phyloP scores from a whole-genome alignment of 2,329 filamentous ascomycete genomes.

The Boeremia lycopersici region DNA sequence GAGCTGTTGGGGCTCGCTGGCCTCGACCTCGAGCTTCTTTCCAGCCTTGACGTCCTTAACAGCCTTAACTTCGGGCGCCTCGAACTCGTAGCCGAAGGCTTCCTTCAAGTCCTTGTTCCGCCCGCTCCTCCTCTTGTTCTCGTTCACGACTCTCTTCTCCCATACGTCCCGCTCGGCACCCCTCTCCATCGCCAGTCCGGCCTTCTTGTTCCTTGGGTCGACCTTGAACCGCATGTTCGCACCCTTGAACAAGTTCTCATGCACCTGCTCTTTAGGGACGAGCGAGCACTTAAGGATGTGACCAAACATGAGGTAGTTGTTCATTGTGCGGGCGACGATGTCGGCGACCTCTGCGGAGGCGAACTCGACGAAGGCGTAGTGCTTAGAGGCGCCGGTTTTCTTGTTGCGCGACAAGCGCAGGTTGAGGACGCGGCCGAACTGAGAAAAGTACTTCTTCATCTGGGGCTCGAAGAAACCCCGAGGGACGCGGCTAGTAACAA shows the following conservation, averaged over 20 bases:
- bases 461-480: constrained; percentile 98
- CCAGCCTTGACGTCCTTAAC: constrained; percentile 51
- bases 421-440: constrained; percentile 82
- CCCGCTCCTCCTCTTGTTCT: constrained; percentile 70
- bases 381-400: constrained; percentile 87
- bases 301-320: constrained; percentile 94
- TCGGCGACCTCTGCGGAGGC: constrained; percentile 76
- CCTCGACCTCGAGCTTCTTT: constrained; percentile 26
- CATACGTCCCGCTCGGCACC: constrained; percentile 77
- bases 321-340: constrained; percentile 94
- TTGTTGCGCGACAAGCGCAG: constrained; percentile 90
- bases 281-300: constrained; percentile 89
- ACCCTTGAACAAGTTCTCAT: constrained; percentile 84
- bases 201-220: constrained; percentile 86
- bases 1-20: constrained; percentile 34
- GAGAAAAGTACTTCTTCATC: constrained; percentile 90
- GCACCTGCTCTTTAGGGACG: constrained; percentile 76
- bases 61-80: constrained; percentile 72
- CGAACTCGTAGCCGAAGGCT: constrained; percentile 83
- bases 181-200: constrained; percentile 74
- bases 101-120: constrained; percentile 78
- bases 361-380: constrained; percentile 96
- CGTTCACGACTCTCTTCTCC: constrained; percentile 74
- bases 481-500: constrained; percentile 69
- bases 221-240: constrained; percentile 89